Evolutionary conservation across 2,329 filamentous ascomycete genomes (phyloP), one percentile per base, ranked within the genome.

Genomic region (Colletotrichum eleusines): DNA sequence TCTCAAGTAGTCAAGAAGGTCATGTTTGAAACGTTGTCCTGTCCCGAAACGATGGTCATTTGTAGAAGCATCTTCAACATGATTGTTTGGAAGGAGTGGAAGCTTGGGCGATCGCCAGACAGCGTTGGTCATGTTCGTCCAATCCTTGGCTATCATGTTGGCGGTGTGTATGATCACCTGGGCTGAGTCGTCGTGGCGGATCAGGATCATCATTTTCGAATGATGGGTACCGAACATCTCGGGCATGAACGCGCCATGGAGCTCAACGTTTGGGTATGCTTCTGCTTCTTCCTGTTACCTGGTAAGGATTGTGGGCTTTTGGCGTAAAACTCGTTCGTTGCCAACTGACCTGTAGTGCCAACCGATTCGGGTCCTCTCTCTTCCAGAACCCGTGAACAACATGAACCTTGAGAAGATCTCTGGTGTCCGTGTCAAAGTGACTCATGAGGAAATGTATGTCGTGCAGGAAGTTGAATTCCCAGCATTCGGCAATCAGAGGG

Each of bases 81-180:
- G 46, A 18, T 63, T 42, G 26, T 66, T 33, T 33, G 66, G 31
- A 11, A 82, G 59, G 1, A 88, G 80, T 0, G 92, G 90, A 1
- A 97, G 87, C 1, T 88, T 77, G 0, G 93, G 93, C 0, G 93
- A 95, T 60, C 83, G 85, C 94, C 94, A 97, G 6, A 93, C 88
- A 1, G 89, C 94, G 78, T 97, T 94, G 0, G 91, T 92, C 92
- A 97, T 93, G 75, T 96, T 96, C 1, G 85, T 87, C 94, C 94
- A 97, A 78, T 97, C 94, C 66, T 91, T 90, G 5, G 86, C 77
- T n/a, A 97, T 95, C 91, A 97, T 94, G 75, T 97, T 97, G 23
- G 94, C 94, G 0, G 94, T 97, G 75, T 97, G 93, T 38, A 97
- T 94, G 66, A 97, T 81, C 7, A 97, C 83, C 80, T 97, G 92